These are phyloP conservation scores for Kalmusia sp. DNA, from an alignment of 2,329 filamentous ascomycete species.

Conservation along the genomic window DNA sequence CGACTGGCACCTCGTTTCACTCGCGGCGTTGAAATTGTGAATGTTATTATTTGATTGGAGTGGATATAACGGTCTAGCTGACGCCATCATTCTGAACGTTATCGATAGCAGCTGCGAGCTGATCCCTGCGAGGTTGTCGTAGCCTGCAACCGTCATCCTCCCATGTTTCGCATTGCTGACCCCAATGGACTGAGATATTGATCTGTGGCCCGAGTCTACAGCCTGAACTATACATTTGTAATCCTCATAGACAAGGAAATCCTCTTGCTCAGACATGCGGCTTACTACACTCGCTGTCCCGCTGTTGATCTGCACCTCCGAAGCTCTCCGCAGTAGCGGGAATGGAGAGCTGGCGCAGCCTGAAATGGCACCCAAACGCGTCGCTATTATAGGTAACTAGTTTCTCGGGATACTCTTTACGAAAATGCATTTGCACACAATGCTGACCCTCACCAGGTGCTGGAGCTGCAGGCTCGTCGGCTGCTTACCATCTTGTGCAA, in stretches of 20 bases:
- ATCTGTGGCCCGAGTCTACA: background rate
- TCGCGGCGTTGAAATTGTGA: too few species aligned
- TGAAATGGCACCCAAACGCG: constrained; percentile 31
- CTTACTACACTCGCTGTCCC: constrained; percentile 8
- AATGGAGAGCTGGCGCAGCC: constrained; percentile 12
- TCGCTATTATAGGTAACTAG: constrained; percentile 46
- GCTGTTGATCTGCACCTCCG: constrained; percentile 24
- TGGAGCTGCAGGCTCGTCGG: constrained; percentile 84
- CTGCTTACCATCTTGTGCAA: constrained; percentile 81
- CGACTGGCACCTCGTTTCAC: too few species aligned
- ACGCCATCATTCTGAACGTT: background rate
- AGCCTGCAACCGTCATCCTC: background rate
- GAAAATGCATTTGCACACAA: too few species aligned
- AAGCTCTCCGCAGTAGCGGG: constrained; percentile 23
- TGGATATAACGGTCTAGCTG: background rate
- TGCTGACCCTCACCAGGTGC: constrained; percentile 67
- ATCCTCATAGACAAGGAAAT: background rate
- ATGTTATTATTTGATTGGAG: too few species aligned
- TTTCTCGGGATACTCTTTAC: too few species aligned
- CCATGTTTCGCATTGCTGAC: background rate
- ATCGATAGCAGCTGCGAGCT: constrained; percentile 6
- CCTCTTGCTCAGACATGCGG: constrained; percentile 6
- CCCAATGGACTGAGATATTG: too few species aligned
- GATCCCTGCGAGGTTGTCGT: too few species aligned
- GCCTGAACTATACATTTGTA: background rate